These are phyloP conservation scores for Tolypocladium ophioglossoides DNA, from an alignment of 2,329 filamentous ascomycete species.

Conservation along the genomic window DNA sequence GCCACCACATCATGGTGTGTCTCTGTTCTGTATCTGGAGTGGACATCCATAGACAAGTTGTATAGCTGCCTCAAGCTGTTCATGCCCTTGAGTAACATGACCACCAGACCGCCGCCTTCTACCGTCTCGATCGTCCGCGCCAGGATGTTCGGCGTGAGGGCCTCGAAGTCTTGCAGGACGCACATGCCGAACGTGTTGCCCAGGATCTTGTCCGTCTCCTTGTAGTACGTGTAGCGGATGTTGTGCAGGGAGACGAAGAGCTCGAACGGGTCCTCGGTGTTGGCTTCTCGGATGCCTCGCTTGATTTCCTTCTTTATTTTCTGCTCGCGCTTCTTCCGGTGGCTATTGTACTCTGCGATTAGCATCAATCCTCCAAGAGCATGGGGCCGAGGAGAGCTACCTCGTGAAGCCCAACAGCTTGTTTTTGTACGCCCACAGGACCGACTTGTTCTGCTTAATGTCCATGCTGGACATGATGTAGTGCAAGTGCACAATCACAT, in stretches of 20 bases:
- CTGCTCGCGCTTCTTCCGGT: constrained; percentile 93
- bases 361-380: not conserved
- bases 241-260: constrained; percentile 93
- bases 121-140: constrained; percentile 95
- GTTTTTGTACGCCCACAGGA: constrained; percentile 98
- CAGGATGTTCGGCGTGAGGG: constrained; percentile 90
- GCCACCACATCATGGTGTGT: constrained; percentile 91
- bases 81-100: constrained; percentile 91
- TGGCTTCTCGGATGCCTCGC: constrained; percentile 82
- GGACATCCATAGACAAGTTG: constrained; percentile 94
- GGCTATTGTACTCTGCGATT: constrained; percentile 33
- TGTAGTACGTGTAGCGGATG: constrained; percentile 98
- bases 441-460: constrained; percentile 82
- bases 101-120: constrained; percentile 85
- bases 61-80: constrained; percentile 95
- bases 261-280: constrained; percentile 92
- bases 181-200: constrained; percentile 99
- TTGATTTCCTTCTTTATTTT: constrained; percentile 99
- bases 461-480: constrained; percentile 86
- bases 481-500: constrained; percentile 89
- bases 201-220: constrained; percentile 97
- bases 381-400: constrained; percentile 19
- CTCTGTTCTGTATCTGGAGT: constrained; percentile 91
- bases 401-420: constrained; percentile 88
- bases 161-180: constrained; percentile 96